Percentiles rank a stretch among this genome's conserved stretches.
Evolutionary conservation across 2,329 filamentous ascomycete genomes (phyloP).

Genomic region (Alternaria tenuissima): DNA sequence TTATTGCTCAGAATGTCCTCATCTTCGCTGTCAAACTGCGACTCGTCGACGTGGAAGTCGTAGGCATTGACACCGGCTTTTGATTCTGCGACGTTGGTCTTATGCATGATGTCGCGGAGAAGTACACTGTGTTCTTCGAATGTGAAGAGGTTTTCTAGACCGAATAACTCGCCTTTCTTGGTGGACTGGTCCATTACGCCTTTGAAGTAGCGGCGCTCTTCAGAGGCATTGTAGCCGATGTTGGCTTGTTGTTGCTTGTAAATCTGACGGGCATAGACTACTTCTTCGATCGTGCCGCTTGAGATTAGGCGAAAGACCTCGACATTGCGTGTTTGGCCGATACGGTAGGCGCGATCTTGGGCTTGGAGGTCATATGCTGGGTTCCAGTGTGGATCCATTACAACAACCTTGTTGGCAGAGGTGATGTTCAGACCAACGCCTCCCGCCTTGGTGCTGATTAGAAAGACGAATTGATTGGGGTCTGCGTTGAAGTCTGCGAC

Average conservation of each 20-base stretch:
- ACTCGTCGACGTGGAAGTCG: constrained; percentile 67
- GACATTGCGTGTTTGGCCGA: constrained; percentile 90
- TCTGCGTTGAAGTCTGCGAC: constrained; percentile 95
- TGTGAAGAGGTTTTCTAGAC: constrained; percentile 83
- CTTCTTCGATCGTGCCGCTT: constrained; percentile 93
- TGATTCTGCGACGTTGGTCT: constrained; percentile 95
- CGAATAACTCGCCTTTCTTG: constrained; percentile 93
- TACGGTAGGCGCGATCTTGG: constrained; percentile 94
- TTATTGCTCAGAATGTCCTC: constrained; percentile 41
- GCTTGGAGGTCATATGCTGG: constrained; percentile 93
- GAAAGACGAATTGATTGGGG: constrained; percentile 86
- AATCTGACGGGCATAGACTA: constrained; percentile 94
- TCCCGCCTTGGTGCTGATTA: constrained; percentile 93
- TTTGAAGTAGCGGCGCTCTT: constrained; percentile 92
- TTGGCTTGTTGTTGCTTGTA: constrained; percentile 99
- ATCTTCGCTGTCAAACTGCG: constrained; percentile 39
- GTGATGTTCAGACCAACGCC: constrained; percentile 97
- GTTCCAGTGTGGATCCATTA: constrained; percentile 98
- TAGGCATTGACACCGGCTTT: constrained; percentile 82
- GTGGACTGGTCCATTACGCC: constrained; percentile 85
- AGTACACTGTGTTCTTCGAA: constrained; percentile 82
- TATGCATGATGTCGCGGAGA: constrained; percentile 95
- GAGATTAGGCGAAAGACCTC: constrained; percentile 94
- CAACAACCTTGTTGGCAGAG: constrained; percentile 96
- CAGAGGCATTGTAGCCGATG: constrained; percentile 92